phyloP scores from a whole-genome alignment of 83 land plant genomes.

The Larix sibirica region DNA sequence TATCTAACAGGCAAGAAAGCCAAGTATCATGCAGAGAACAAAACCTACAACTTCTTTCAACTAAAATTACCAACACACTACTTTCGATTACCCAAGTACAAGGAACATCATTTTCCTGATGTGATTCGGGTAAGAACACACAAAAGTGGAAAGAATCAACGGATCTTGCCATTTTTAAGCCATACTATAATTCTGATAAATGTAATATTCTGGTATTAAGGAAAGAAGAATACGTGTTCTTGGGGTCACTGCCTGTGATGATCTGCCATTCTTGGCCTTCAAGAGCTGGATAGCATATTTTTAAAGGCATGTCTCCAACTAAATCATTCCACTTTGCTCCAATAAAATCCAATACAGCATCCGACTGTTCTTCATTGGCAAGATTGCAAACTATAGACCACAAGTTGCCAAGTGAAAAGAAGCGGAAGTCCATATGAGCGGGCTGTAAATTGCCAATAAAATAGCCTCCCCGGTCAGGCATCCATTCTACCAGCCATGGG shows the following conservation, averaged over 20 bases:
- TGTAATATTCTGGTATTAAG: background rate
- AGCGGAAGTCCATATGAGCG: constrained; percentile 91
- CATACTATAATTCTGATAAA: background rate
- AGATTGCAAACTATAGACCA: constrained; percentile 74
- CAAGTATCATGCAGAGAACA: background rate
- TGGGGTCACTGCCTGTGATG: constrained; percentile 89
- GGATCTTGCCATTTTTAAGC: background rate
- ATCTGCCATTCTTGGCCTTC: constrained; percentile 81
- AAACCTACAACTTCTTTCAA: background rate
- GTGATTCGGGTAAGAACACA: background rate
- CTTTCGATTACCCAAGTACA: background rate
- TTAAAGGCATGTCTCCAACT: constrained; percentile 73
- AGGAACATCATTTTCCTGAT: background rate
- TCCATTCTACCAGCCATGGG: constrained; percentile 84
- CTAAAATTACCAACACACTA: background rate
- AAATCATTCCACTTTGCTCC: constrained; percentile 81
- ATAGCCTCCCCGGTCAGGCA: constrained; percentile 80
- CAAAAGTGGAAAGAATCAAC: background rate
- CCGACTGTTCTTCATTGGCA: constrained; percentile 65
- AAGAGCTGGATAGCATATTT: constrained; percentile 86
- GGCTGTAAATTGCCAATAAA: constrained; percentile 87
- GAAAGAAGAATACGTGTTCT: constrained; percentile 64
- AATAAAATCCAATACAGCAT: constrained; percentile 64
- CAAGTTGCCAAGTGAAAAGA: constrained; percentile 82
- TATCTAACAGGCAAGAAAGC: background rate